phyloP scores from a whole-genome alignment of 1,139 yeast genomes.

The Wickerhamiella infanticola region DNA sequence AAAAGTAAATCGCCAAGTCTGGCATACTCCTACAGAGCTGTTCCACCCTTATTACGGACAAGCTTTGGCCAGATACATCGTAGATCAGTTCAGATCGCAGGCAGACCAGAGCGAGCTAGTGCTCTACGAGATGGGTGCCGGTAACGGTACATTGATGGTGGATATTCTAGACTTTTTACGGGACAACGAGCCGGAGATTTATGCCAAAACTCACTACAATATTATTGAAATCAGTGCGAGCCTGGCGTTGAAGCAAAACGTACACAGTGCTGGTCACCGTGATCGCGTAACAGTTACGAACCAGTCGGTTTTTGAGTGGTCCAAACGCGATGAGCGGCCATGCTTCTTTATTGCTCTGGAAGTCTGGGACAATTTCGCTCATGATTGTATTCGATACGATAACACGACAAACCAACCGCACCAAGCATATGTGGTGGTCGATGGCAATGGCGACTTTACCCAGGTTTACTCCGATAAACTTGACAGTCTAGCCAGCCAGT shows the following conservation, averaged over 20 bases:
- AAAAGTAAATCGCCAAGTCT: conserved; percentile 38
- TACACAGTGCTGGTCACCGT: conserved; percentile 25
- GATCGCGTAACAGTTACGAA: conserved; percentile 52
- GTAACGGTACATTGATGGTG: conserved; percentile 75
- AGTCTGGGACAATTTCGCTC: conserved; percentile 75
- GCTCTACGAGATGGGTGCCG: conserved; percentile 83
- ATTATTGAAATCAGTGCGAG: conserved; percentile 64
- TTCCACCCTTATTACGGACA: conserved; percentile 72
- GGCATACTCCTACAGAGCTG: conserved; percentile 87
- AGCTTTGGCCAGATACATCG: conserved; percentile 59
- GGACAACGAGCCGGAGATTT: conserved; percentile 53
- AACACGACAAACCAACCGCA: conserved; percentile 49
- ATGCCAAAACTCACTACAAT: conserved; percentile 48
- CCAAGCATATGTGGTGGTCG: conserved; percentile 67
- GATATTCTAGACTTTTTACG: conserved; percentile 58
- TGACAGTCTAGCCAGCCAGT: conserved; percentile 43
- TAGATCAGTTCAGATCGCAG: conserved; percentile 56
- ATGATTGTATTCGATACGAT: conserved; percentile 68
- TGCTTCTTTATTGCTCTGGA: conserved; percentile 72
- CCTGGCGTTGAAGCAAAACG: conserved; percentile 46
- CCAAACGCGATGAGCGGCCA: conserved; percentile 44
- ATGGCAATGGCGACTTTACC: conserved; percentile 58
- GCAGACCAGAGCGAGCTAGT: conserved; percentile 50
- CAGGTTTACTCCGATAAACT: conserved; percentile 60
- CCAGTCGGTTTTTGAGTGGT: conserved; percentile 57